These are phyloP conservation scores for Cryoendolithus antarcticus DNA, from an alignment of 2,329 filamentous ascomycete genomes.

Conservation along the genomic window DNA sequence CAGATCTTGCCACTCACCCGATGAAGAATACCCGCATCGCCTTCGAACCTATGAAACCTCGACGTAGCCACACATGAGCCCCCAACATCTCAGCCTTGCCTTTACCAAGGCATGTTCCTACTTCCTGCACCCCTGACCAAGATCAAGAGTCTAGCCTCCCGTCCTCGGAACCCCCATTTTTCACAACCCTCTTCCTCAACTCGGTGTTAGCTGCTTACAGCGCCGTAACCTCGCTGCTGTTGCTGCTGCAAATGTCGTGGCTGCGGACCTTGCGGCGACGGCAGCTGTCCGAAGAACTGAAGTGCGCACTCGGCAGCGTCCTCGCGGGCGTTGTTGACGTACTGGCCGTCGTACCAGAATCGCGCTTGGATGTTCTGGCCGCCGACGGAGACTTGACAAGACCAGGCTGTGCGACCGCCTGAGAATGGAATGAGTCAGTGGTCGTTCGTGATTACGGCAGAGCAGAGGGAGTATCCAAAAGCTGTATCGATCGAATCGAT, in stretches of 20 bases:
- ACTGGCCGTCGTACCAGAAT: slow-evolving; percentile 86
- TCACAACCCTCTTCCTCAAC: too few relatives aligned
- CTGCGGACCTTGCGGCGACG: slow-evolving; percentile 12
- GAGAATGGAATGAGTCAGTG: neutral
- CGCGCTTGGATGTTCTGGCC: slow-evolving; percentile 56
- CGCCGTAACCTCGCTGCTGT: slow-evolving; percentile 10
- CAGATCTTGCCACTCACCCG: too few relatives aligned
- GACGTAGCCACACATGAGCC: too few relatives aligned
- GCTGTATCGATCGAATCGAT: neutral
- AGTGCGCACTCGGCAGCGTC: slow-evolving; percentile 79
- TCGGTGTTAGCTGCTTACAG: slow-evolving; percentile 4
- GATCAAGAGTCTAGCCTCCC: too few relatives aligned
- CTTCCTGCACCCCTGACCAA: too few relatives aligned
- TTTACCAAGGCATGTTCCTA: too few relatives aligned
- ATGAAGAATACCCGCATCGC: too few relatives aligned
- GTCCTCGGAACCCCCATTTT: too few relatives aligned
- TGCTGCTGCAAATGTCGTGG: slow-evolving; percentile 13
- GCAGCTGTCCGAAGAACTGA: slow-evolving; percentile 37
- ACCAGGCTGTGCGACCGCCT: slow-evolving; percentile 90
- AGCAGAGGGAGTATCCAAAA: neutral
- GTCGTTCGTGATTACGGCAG: too few relatives aligned
- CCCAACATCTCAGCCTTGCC: too few relatives aligned
- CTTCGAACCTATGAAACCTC: too few relatives aligned
- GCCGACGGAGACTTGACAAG: slow-evolving; percentile 62
- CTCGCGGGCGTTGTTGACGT: slow-evolving; percentile 76